phyloP scores from a whole-genome alignment of 495 filamentous ascomycete species.

The Penicillium diatomitis region DNA sequence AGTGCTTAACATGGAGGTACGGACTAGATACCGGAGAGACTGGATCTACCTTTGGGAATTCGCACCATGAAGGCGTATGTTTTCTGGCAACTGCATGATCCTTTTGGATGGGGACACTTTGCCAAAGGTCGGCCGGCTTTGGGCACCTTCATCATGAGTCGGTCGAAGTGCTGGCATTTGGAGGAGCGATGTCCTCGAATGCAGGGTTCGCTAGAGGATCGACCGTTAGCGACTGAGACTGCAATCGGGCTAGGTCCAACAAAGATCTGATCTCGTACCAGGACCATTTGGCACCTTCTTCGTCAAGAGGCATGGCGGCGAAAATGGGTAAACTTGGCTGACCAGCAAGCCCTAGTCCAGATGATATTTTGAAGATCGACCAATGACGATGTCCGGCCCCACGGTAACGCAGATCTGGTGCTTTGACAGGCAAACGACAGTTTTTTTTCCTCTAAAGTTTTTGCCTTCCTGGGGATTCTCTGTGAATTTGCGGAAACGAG shows the following conservation, averaged over 20 bases:
- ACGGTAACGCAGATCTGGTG: not conserved
- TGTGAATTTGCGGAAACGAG: too few relatives aligned
- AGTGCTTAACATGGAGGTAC: not conserved
- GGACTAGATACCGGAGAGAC: not conserved
- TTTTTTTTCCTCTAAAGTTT: too few relatives aligned
- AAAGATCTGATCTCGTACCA: conserved; percentile 25
- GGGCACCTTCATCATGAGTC: conserved; percentile 68
- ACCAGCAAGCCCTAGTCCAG: not conserved
- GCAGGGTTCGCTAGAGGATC: conserved; percentile 57
- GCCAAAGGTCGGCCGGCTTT: conserved; percentile 73
- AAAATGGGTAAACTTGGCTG: not conserved
- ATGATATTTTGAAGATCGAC: not conserved
- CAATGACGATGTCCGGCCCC: conserved; percentile 1
- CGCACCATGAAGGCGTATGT: conserved; percentile 43
- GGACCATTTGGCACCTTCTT: conserved; percentile 42
- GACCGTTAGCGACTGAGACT: too few relatives aligned
- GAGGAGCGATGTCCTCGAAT: conserved; percentile 81
- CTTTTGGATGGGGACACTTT: conserved; percentile 64
- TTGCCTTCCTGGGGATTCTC: too few relatives aligned
- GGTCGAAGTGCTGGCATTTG: conserved; percentile 67
- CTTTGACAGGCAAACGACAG: too few relatives aligned
- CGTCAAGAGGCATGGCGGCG: conserved; percentile 38
- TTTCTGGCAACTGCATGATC: conserved; percentile 48
- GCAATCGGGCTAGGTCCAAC: too few relatives aligned
- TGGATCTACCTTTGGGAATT: conserved; percentile 36